A percentile compares a stretch with the other conserved stretches of the same genome.
These are phyloP conservation scores for Mycena sp. DNA, from an alignment of 1,284 basidiomycete genomes.

Conservation along the genomic window DNA sequence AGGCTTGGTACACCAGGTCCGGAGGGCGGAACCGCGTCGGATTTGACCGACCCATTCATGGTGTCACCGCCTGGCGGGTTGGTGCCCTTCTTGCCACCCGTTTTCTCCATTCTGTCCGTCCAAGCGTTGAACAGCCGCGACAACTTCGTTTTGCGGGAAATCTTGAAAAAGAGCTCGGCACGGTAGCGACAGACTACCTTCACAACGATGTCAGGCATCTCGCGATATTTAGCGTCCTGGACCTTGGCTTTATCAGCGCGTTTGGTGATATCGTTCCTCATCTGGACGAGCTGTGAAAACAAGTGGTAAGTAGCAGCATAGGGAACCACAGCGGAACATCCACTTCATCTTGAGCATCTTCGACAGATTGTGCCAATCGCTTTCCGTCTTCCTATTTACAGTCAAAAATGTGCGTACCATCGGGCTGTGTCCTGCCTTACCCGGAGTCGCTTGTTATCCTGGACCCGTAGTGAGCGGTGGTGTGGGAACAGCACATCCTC, in stretches of 20 bases:
- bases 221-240: constrained; percentile 79
- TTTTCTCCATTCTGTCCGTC: constrained; percentile 83
- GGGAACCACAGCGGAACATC: constrained; percentile 20
- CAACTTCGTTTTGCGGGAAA: constrained; percentile 85
- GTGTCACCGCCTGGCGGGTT: constrained; percentile 36
- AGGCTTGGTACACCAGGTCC: constrained; percentile 43
- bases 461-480: constrained; percentile 31
- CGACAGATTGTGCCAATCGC: constrained; percentile 77
- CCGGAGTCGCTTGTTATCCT: constrained; percentile 88
- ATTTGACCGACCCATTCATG: constrained; percentile 56
- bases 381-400: constrained; percentile 78
- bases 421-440: constrained; percentile 51
- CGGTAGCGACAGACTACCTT: constrained; percentile 88
- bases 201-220: constrained; percentile 84
- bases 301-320: constrained; percentile 18
- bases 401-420: constrained; percentile 30
- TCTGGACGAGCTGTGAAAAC: constrained; percentile 66
- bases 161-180: constrained; percentile 88
- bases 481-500: constrained; percentile 4
- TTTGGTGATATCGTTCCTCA: constrained; percentile 81
- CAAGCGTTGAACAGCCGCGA: constrained; percentile 84
- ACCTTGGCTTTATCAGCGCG: constrained; percentile 77
- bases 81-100: constrained; percentile 50
- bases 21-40: constrained; percentile 51
- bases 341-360: constrained; percentile 85